Evolutionary conservation across 345 rosid genomes (phyloP), one percentile per base, ranked within the genome.

Genomic region (Conringia planisiliqua): DNA sequence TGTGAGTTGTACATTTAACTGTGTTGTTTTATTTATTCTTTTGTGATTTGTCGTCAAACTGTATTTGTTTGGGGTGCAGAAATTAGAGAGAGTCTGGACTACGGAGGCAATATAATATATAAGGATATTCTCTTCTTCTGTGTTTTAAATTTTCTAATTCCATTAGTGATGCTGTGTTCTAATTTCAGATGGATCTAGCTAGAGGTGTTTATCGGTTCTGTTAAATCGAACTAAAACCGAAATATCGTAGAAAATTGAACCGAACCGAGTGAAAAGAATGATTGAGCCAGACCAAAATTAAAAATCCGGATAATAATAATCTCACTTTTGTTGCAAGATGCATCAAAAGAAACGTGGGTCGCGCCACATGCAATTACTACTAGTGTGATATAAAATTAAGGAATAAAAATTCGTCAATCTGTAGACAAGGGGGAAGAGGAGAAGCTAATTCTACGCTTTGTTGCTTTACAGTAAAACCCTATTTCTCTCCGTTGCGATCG

Each of bases 1-100:
- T 76, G 11, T 61, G 64, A 68, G 79, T 76, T 76, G 79, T 75
- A 75, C 70, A 76, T 68, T 68, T 29, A 51, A 68, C 68, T 61
- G 55, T 68, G 68, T 69, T 76, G 74, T 70, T 69, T 43, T 40
- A 8, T 39, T 32, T 5, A 75, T 75, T 68, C 70, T 51, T 61
- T 40, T 75, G 74, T 60, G 55, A 68, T 68, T 52, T 67, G 62
- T 59, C 62, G 40, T 66, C 52, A 47, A 57, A 58, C 56, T 51
- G n/a, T 74, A 66, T 66, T 56, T 56, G 66, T 60, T 50, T 18
- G 56, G 38, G 47, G 17, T 14, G 10, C n/a, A 10, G 30, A 43
- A 6, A 2, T 52, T 46, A 46, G 72, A 74, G 66, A 32, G 22
- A 16, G 33, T 72, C 20, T 12, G 9, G 24, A 54, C n/a, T 10